Evolutionary conservation across 179 eudicot genomes (phyloP).

Genomic region (Carnegiea gigantea): DNA sequence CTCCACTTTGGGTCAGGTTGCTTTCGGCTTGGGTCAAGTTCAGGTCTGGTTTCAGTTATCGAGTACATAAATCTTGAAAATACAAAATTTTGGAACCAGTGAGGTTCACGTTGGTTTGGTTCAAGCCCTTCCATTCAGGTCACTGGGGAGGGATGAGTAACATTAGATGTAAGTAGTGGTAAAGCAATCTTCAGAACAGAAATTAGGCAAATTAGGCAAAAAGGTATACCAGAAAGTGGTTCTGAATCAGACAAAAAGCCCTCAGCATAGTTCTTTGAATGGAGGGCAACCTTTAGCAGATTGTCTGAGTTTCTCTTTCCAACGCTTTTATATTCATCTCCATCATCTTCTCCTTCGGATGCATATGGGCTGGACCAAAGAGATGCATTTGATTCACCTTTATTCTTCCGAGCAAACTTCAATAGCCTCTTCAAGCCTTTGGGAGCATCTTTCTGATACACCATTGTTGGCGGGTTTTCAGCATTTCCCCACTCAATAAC

Average conservation of each 20-base stretch:
- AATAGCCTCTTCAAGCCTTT: slow-evolving; percentile 92
- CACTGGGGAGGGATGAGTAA: not conserved
- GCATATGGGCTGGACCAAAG: slow-evolving; percentile 78
- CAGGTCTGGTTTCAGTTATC: not conserved
- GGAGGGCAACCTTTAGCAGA: slow-evolving; percentile 64
- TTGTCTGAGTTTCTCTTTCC: slow-evolving; percentile 58
- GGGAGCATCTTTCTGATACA: slow-evolving; percentile 92
- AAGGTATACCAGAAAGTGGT: slow-evolving; percentile 46
- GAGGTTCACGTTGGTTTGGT: not conserved
- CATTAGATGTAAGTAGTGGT: not conserved
- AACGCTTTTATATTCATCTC: slow-evolving; percentile 58
- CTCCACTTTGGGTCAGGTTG: not conserved
- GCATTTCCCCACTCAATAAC: slow-evolving; percentile 90
- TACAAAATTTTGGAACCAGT: not conserved
- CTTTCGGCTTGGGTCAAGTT: not conserved
- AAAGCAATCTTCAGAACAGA: not conserved
- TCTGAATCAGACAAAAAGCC: slow-evolving; percentile 48
- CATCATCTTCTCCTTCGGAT: slow-evolving; percentile 94
- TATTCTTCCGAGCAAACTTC: slow-evolving; percentile 86
- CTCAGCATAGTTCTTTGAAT: slow-evolving; percentile 54
- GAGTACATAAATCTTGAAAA: not conserved
- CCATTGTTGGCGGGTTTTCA: slow-evolving; percentile 76
- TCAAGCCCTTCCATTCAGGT: not conserved
- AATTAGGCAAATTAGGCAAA: not conserved
- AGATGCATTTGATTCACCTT: slow-evolving; percentile 57